phyloP scores from a whole-genome alignment of 345 rosid species.

The Triadica sebifera region DNA sequence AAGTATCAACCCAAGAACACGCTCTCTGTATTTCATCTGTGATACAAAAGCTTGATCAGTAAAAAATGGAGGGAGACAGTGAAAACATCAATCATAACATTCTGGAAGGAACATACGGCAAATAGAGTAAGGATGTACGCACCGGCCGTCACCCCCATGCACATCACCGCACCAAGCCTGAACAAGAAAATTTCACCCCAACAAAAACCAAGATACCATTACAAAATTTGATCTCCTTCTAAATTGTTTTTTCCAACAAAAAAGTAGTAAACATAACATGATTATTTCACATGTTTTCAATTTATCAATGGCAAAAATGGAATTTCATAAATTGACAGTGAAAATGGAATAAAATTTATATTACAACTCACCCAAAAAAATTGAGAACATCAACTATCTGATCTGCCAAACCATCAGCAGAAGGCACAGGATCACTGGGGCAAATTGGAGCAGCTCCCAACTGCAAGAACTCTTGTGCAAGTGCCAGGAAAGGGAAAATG shows the following conservation, averaged over 20 bases:
- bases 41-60: conserved; percentile 1
- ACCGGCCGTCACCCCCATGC: conserved; percentile 98
- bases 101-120: conserved; percentile 62
- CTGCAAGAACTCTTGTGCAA: conserved; percentile 81
- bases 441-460: conserved; percentile 77
- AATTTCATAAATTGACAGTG: not conserved
- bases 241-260: not conserved
- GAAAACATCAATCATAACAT: not conserved
- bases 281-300: not conserved
- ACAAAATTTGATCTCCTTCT: not conserved
- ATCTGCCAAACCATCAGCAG: conserved; percentile 89
- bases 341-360: not conserved
- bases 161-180: conserved; percentile 96
- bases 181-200: not conserved
- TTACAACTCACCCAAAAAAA: conserved; percentile 66
- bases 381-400: conserved; percentile 92
- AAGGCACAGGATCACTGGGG: conserved; percentile 52
- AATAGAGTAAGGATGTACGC: conserved; percentile 88
- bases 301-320: not conserved
- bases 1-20: conserved; percentile 86
- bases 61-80: not conserved
- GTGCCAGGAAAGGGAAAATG: conserved; percentile 47
- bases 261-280: not conserved
- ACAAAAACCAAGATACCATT: not conserved
- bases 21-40: conserved; percentile 91